Evolutionary conservation across 345 rosid genomes (phyloP), one percentile per base, ranked within the genome.

Genomic region (Eucalyptus marginata): DNA sequence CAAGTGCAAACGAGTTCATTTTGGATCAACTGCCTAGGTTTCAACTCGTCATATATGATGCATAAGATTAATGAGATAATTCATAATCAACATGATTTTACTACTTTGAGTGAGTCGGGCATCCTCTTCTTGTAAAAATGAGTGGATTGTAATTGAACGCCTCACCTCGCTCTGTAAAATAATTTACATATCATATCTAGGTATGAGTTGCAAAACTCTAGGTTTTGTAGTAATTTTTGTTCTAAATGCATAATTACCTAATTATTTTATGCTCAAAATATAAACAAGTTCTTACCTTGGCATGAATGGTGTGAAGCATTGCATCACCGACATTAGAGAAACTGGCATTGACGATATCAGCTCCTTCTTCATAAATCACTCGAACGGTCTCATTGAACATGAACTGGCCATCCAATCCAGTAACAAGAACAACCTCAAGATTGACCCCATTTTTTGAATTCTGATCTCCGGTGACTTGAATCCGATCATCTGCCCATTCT

Each of bases 291-390:
- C 62, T 80, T 89, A 94, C 95, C 96, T 94, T 88, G 49, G 93
- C 93, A 46, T 91, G 95, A 49, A 94, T 68, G 29, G 86, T 43
- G 31, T 93, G 93, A 86, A 93, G 87, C 46, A 91, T 54, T 4
- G 88, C 59, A 59, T 89, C 52, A 14, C 91, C 94, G 3, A 76
- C 71, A 12, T 49, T 84, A 17, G 93, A 93, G 80, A 81, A 91
- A 66, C 54, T 94, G 25, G 94, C 95, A 87, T 87, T 91, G 5
- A 89, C 90, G 54, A 94, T 90, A 13, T 95, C 93, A 5, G 91
- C 94, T 49, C 92, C 92, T 71, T 93, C 92, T 89, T 94, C 92
- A 4, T 92, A 89, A 22, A 95, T 90, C 86, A 93, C 92, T 52
- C 91, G 90, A 40, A 95, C 89, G 10, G 92, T 68, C 36, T 94